Percentiles rank a stretch among this genome's conserved stretches.
Conservation (phyloP, 2,329 filamentous ascomycete genomes). For the Cladosporium sp. region DNA sequence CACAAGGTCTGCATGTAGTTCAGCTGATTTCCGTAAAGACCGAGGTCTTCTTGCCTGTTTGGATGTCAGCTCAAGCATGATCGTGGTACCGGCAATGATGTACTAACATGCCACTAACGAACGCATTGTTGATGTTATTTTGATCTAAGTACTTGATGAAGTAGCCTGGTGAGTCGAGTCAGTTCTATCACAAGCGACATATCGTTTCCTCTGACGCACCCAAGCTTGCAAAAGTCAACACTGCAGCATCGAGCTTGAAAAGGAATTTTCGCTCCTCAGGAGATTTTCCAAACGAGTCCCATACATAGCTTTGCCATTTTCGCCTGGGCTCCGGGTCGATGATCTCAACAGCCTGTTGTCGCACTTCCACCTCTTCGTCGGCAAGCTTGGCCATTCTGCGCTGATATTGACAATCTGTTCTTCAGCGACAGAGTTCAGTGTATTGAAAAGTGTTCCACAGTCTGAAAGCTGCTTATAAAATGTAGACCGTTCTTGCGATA, state of each 20-base stretch:
- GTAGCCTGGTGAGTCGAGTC: conserved; percentile 39
- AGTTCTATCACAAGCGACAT: conserved; percentile 36
- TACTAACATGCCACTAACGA: conserved; percentile 38
- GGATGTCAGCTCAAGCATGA: conserved; percentile 17
- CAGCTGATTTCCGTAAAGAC: conserved; percentile 51
- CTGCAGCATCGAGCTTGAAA: conserved; percentile 47
- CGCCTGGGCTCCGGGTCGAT: conserved; percentile 14
- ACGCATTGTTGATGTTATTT: conserved; percentile 40
- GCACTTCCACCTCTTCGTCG: neutral
- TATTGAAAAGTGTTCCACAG: neutral
- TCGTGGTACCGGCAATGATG: too few relatives aligned
- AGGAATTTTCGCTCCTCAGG: conserved; percentile 47
- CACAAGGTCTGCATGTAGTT: conserved; percentile 31
- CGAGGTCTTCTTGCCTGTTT: conserved; percentile 51
- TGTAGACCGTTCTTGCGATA: neutral
- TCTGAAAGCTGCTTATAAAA: neutral
- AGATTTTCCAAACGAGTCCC: conserved; percentile 51
- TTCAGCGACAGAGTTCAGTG: too few relatives aligned
- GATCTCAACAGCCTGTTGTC: conserved; percentile 10
- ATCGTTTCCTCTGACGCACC: conserved; percentile 31
- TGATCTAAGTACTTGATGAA: conserved; percentile 47
- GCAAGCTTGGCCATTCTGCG: neutral
- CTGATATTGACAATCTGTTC: too few relatives aligned
- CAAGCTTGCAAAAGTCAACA: conserved; percentile 45
- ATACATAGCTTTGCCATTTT: conserved; percentile 49